Conservation (phyloP, 352 stramenopile species). For the Phytophthora vignae region DNA sequence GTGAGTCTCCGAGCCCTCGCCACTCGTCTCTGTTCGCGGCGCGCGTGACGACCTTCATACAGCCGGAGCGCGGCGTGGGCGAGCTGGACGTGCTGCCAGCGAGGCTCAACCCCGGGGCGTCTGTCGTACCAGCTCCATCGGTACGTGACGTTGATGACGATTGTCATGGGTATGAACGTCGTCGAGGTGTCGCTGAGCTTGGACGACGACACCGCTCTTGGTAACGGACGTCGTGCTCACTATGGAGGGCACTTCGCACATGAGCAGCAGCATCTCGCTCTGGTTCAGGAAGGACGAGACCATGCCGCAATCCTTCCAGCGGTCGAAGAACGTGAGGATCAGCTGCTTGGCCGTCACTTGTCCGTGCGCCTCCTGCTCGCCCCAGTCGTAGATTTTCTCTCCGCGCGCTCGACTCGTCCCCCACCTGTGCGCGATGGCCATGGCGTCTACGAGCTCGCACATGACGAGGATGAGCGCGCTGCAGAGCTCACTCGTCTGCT, state of each 20-base stretch:
- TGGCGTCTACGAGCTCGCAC: constrained; percentile 37
- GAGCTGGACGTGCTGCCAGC: constrained; percentile 36
- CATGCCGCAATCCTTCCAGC: constrained; percentile 45
- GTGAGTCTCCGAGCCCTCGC: constrained; percentile 18
- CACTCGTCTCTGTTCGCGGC: constrained; percentile 17
- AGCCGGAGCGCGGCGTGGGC: constrained; percentile 34
- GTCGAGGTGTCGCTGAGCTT: constrained; percentile 27
- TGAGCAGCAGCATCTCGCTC: constrained; percentile 35
- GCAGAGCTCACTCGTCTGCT: no score
- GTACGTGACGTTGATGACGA: constrained; percentile 40
- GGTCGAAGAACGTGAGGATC: constrained; percentile 44
- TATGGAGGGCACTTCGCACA: constrained; percentile 32
- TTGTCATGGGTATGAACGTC: constrained; percentile 43
- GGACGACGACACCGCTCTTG: constrained; percentile 37
- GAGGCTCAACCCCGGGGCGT: constrained; percentile 29
- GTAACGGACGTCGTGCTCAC: constrained; percentile 39
- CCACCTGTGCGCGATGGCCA: constrained; percentile 39
- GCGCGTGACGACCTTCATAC: constrained; percentile 25
- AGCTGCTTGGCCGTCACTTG: constrained; percentile 30
- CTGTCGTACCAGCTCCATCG: constrained; percentile 44
- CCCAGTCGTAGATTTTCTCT: constrained; percentile 33
- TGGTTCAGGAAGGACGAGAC: constrained; percentile 44
- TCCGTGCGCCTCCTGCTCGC: constrained; percentile 14
- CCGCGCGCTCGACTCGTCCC: constrained; percentile 28
- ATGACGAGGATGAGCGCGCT: constrained; percentile 42